Conservation (phyloP, 2,329 filamentous ascomycete species). For the Neonectria magnoliae region DNA sequence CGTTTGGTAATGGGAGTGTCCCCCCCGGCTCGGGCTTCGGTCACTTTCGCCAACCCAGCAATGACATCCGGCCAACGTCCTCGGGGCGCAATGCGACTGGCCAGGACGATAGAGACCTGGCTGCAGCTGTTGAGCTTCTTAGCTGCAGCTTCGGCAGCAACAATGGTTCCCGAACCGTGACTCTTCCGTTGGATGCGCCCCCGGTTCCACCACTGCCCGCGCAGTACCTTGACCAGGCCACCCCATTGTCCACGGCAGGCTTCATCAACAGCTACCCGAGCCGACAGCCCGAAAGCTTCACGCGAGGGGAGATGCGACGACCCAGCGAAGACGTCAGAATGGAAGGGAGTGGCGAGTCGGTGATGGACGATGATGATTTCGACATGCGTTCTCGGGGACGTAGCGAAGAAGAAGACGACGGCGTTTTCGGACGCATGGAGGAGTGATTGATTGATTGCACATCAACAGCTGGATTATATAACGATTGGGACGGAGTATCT, state of each 20-base stretch:
- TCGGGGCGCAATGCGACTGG: constrained; percentile 80
- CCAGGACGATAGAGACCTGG: constrained; percentile 87
- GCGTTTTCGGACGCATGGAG: constrained; percentile 97
- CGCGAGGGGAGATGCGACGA: constrained; percentile 64
- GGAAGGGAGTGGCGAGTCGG: constrained; percentile 72
- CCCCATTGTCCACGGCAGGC: constrained; percentile 66
- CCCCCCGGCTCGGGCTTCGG: constrained; percentile 57
- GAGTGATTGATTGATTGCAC: constrained; percentile 63
- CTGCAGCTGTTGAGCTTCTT: constrained; percentile 88
- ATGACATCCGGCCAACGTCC: constrained; percentile 80
- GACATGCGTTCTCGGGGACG: constrained; percentile 69
- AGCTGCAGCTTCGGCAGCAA: constrained; percentile 91
- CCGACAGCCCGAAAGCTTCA: constrained; percentile 72
- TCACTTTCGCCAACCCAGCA: constrained; percentile 78
- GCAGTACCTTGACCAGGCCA: constrained; percentile 75
- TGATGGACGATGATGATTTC: constrained; percentile 74
- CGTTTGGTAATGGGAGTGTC: constrained; percentile 59
- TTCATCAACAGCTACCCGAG: constrained; percentile 72
- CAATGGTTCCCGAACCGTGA: constrained; percentile 70
- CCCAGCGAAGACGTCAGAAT: constrained; percentile 71
- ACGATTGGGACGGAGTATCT: constrained; percentile 31
- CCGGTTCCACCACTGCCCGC: constrained; percentile 88
- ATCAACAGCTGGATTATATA: constrained; percentile 38
- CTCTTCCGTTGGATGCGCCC: constrained; percentile 77
- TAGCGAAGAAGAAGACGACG: constrained; percentile 91